Evolutionary conservation across 345 rosid species (phyloP), one percentile per base, ranked within the genome.

Genomic region (Brassica cretica): DNA sequence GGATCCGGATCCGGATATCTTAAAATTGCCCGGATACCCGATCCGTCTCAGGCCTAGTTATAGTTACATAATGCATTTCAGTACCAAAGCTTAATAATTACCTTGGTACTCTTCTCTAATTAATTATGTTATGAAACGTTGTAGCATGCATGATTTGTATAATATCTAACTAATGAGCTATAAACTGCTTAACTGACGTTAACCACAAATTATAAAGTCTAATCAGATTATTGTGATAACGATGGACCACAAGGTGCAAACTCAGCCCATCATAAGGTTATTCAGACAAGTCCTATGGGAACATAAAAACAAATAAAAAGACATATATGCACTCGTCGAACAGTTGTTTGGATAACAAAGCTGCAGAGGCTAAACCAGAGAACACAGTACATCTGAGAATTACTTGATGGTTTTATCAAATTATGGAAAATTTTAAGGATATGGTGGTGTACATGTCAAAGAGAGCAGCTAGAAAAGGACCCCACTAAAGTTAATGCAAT

Each of bases 401-500:
- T 73, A 79, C 70, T 56, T 74, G 71, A 64, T 63, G 70, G 12
- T 80, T 75, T 69, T 80, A 79, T 74, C 83, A 80, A 70, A 70
- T 69, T 29, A 80, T 80, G 76, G 82, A 80, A 78, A 75, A 64
- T 70, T 80, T 49, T 80, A 80, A 80, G 83, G 83, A 80, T 37
- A 30, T 73, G 56, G 56, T 49, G 56, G 18, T 49, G 66, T 49
- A 49, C 51, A 21, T 71, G 81, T 78, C 71, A 35, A 74, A 78
- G 77, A 78, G 41, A 82, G 82, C 87, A 87, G 79, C 89, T 75
- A 89, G 64, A 87, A 77, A 21, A 79, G 77, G 87, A 86, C 86
- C 87, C 93, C 89, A 91, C 90, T 67, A 88, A 62, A 32, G 80
- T 87, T 19, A 87, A 89, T 89, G 90, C 91, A 83, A 68, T 70